Percentiles rank a stretch among this genome's conserved stretches.
phyloP scores from a whole-genome alignment of 768 basidiomycete genomes.

The Clitopilus passeckerianus region DNA sequence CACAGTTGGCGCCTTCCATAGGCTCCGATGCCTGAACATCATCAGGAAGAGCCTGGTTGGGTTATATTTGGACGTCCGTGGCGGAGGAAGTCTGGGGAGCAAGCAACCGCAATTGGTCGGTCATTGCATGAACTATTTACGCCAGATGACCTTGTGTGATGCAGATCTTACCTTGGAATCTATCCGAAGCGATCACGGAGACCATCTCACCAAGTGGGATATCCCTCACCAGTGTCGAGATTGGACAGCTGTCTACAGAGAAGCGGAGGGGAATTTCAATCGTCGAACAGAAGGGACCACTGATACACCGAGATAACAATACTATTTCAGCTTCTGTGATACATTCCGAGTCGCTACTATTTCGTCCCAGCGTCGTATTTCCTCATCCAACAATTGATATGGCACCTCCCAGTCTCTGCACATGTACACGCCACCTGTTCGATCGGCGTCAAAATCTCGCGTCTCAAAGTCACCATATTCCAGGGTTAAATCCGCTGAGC shows the following conservation, averaged over 20 bases:
- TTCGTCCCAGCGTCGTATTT: conserved; percentile 12
- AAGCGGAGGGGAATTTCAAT: conserved; percentile 5
- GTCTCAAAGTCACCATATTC: conserved; percentile 25
- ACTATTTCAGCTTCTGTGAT: background rate
- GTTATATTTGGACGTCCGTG: background rate
- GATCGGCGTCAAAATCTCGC: conserved; percentile 16
- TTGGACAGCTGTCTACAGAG: conserved; percentile 10
- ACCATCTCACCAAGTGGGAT: conserved; percentile 7
- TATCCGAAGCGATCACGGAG: conserved; percentile 1
- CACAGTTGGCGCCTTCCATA: conserved; percentile 30
- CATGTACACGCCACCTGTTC: conserved; percentile 19
- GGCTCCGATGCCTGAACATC: conserved; percentile 29
- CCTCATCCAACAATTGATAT: conserved; percentile 13
- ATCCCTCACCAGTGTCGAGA: conserved; percentile 12
- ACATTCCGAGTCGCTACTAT: background rate
- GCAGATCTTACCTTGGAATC: conserved; percentile 11
- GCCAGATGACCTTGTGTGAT: conserved; percentile 16
- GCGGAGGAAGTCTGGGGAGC: background rate
- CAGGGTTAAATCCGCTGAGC: conserved; percentile 32
- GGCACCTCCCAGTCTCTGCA: conserved; percentile 24
- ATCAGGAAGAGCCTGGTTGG: conserved; percentile 15
- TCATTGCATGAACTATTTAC: conserved; percentile 19
- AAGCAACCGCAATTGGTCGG: background rate
- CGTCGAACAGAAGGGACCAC: background rate
- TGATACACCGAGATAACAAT: background rate